Evolutionary conservation across 805 yeast genomes (phyloP).

Genomic region (Suhomyces pyralidae): DNA sequence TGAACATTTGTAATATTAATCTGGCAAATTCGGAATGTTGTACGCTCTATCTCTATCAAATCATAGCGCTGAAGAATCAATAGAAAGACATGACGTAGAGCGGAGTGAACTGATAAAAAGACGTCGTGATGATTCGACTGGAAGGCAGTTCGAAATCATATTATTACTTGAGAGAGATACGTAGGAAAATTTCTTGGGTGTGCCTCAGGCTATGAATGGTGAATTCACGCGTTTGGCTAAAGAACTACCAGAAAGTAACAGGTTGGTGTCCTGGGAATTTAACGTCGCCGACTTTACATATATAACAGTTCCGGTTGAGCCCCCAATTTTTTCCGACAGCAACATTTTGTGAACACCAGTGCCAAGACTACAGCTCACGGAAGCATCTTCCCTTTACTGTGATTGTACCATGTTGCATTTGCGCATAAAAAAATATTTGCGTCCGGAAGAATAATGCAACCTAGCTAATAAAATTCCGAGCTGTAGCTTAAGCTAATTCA

Average conservation of each 20-base stretch:
- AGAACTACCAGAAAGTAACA: not conserved
- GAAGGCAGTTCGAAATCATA: too few species aligned
- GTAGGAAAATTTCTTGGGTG: not conserved
- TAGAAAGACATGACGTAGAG: not conserved
- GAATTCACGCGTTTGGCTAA: not conserved
- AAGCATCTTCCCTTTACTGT: not conserved
- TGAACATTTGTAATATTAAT: too few species aligned
- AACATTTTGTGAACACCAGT: not conserved
- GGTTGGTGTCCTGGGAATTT: not conserved
- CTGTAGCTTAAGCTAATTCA: not conserved
- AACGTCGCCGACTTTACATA: not conserved
- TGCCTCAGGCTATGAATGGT: not conserved
- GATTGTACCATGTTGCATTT: not conserved
- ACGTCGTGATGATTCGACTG: too few species aligned
- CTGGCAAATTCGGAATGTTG: too few species aligned
- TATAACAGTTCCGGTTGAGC: not conserved
- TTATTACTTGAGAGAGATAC: not conserved
- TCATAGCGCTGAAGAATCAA: not conserved
- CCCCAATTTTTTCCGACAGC: not conserved
- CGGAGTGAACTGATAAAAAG: too few species aligned
- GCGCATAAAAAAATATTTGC: not conserved
- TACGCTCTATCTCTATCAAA: not conserved
- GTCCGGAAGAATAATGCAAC: not conserved
- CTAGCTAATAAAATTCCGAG: not conserved
- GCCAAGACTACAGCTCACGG: not conserved